A percentile compares a stretch with the other conserved stretches of the same genome.
These are phyloP conservation scores for Fistulinella prunicolor DNA, from an alignment of 768 basidiomycete species.

Conservation along the genomic window DNA sequence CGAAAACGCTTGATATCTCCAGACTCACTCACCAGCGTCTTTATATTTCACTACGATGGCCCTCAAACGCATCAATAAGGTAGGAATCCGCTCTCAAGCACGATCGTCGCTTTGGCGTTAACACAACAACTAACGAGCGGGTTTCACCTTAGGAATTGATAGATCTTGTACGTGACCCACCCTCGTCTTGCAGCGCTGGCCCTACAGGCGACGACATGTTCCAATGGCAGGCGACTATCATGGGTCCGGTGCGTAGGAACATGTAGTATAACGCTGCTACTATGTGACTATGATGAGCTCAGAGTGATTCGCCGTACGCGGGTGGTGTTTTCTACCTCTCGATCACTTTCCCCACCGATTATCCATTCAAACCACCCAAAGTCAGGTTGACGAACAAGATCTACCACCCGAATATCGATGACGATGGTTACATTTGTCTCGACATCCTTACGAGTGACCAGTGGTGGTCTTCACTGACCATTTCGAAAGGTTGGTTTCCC, in stretches of 20 bases:
- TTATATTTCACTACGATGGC: slow-evolving; percentile 58
- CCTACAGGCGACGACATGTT: slow-evolving; percentile 98
- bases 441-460: slow-evolving; percentile 99
- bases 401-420: slow-evolving; percentile 99
- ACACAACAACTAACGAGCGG: slow-evolving; percentile 5
- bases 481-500: slow-evolving; percentile 84
- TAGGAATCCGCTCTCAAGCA: slow-evolving; percentile 26
- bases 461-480: slow-evolving; percentile 98
- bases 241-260: slow-evolving; percentile 82
- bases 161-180: slow-evolving; percentile 99
- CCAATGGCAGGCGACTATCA: slow-evolving; percentile 99
- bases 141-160: slow-evolving; percentile 76
- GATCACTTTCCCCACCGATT: slow-evolving; percentile 93
- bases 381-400: slow-evolving; percentile 99
- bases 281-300: slow-evolving; percentile 25
- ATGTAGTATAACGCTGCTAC: slow-evolving; percentile 1
- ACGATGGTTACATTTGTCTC: slow-evolving; percentile 97
- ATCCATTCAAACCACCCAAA: slow-evolving; percentile 99
- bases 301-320: slow-evolving; percentile 97
- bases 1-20: slow-evolving; percentile 36
- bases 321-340: slow-evolving; percentile 99
- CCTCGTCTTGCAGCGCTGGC: slow-evolving; percentile 98
- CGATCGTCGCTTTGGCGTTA: no score
- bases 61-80: slow-evolving; percentile 99
- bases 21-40: slow-evolving; percentile 17